Conservation (phyloP, 441 rosid species). For the Brassica balearica region DNA sequence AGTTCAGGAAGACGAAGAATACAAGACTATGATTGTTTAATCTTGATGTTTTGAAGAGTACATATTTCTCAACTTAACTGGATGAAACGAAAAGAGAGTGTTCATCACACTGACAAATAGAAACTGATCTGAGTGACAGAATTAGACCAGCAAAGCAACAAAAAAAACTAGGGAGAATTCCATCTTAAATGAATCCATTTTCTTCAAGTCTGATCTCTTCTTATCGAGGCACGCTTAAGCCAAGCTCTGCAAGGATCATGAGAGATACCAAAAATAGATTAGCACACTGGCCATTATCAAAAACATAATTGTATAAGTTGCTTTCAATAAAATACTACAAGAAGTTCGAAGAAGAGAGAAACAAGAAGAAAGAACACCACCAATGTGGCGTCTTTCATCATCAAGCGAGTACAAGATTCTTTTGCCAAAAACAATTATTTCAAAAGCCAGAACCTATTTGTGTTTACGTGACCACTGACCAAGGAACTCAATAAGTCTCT, state of each 20-base stretch:
- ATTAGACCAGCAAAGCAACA: conserved; percentile 21
- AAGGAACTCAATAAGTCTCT: too few relatives aligned
- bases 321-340: background rate
- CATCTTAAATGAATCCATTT: conserved; percentile 23
- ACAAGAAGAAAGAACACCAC: background rate
- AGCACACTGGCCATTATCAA: conserved; percentile 14
- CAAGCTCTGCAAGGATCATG: conserved; percentile 47
- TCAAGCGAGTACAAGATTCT: conserved; percentile 11
- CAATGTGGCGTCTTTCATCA: background rate
- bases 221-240: conserved; percentile 81
- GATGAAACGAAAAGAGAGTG: conserved; percentile 9
- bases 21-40: conserved; percentile 18
- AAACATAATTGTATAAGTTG: background rate
- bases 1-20: conserved; percentile 2
- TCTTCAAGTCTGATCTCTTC: conserved; percentile 38
- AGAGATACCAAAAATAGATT: conserved; percentile 9
- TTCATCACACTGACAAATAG: conserved; percentile 13
- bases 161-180: background rate
- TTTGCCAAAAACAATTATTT: too few relatives aligned
- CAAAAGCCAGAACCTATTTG: too few relatives aligned
- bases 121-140: conserved; percentile 22
- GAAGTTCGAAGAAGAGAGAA: background rate
- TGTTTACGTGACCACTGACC: too few relatives aligned
- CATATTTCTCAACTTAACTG: background rate
- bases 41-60: conserved; percentile 24